Evolutionary conservation across 805 yeast species (phyloP), one percentile per base, ranked within the genome.

Genomic region (Teunomyces cretensis): DNA sequence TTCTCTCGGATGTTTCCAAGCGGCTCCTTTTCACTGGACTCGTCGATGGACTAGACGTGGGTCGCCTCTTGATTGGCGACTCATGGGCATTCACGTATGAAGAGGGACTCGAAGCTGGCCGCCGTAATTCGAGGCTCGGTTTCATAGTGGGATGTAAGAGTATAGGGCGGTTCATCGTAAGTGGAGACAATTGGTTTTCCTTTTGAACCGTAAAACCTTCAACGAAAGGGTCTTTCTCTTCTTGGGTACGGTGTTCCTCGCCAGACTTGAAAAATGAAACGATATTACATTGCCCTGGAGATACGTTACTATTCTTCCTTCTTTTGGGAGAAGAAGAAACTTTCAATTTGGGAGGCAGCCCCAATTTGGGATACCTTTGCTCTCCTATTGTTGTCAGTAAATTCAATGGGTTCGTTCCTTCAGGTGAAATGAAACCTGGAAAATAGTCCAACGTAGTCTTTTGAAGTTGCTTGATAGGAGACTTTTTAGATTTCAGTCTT

Each of bases 391-490:
- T 19, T 19, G 22, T 4, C 6, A 19, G 6, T 19, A 19, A 19
- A 19, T 19, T 19, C 22, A 6, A 4, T 19, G 22, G 22, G 22
- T 6, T 19, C 6, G 7, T 30, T 44, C 41, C 9, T 24, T 28
- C n/a, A 38, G 42, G 17, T 42, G 40, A 16, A 16, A 12, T 13
- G 49, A 51, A 48, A 50, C 49, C 38, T 46, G 26, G 4, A 44
- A 41, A 12, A 55, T 32, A 26, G 38, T 65, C 70, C 15, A 65
- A 49, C 0, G 68, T 65, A 2, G 67, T 59, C 39, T 54, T 62
- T 39, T 64, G 64, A 2, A 19, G 17, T 6, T 22, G 14, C 15
- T 35, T 19, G 6, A 16, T 14, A 17, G 38, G 28, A 6, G 38
- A 35, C n/a, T 22, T 35, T 27, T 33, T 38, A 8, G 30, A 46